Evolutionary conservation across 495 filamentous ascomycete species (phyloP).

Genomic region (Aspergillus panamensis): DNA sequence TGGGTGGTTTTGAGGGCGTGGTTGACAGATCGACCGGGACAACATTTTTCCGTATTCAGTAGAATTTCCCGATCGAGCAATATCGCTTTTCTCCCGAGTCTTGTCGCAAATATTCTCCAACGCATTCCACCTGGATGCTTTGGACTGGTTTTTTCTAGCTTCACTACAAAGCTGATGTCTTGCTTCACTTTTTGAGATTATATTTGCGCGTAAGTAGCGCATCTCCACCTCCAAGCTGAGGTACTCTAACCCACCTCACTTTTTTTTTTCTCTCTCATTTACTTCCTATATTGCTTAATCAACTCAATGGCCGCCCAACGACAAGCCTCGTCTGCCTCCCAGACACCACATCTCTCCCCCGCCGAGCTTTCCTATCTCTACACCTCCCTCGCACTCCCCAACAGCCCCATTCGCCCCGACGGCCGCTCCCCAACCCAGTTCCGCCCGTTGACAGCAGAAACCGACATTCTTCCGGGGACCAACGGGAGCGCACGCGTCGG

Average conservation of each 20-base stretch:
- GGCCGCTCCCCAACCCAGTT: slow-evolving; percentile 79
- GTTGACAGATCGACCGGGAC: slow-evolving; percentile 15
- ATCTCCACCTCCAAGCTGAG: not conserved
- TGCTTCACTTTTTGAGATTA: too few relatives aligned
- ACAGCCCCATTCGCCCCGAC: slow-evolving; percentile 86
- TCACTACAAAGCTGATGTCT: not conserved
- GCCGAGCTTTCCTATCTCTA: slow-evolving; percentile 96
- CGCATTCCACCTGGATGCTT: too few relatives aligned
- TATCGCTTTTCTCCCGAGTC: slow-evolving; percentile 12
- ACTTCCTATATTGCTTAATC: not conserved
- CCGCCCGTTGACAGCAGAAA: slow-evolving; percentile 84
- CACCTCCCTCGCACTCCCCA: slow-evolving; percentile 69
- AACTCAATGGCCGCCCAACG: slow-evolving; percentile 37
- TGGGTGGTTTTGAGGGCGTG: too few relatives aligned
- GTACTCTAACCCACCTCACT: too few relatives aligned
- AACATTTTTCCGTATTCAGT: slow-evolving; percentile 29
- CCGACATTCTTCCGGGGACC: slow-evolving; percentile 78
- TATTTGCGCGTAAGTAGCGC: not conserved
- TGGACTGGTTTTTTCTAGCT: not conserved
- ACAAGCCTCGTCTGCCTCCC: slow-evolving; percentile 45
- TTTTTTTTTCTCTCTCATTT: too few relatives aligned
- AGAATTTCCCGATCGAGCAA: slow-evolving; percentile 41
- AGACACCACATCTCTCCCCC: slow-evolving; percentile 71
- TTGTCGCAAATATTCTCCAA: too few relatives aligned
- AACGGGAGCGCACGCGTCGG: slow-evolving; percentile 92